Evolutionary conservation across 2,329 filamentous ascomycete species (phyloP).

Genomic region (Byssoonygena ceratinophila): DNA sequence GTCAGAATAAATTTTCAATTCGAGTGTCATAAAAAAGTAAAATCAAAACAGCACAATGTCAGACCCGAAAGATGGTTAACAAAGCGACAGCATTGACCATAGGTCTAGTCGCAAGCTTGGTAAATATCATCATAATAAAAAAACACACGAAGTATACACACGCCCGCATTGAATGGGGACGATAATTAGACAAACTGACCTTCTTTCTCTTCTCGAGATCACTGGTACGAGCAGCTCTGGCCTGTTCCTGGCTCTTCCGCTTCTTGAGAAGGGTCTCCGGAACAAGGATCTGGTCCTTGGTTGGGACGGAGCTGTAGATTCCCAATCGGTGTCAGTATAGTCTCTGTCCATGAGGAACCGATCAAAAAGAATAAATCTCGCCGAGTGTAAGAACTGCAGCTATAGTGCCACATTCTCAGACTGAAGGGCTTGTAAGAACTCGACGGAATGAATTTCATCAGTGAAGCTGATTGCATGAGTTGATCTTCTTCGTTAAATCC

Average conservation of each 20-base stretch:
- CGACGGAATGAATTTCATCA: constrained; percentile 69
- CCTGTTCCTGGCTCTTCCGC: constrained; percentile 99
- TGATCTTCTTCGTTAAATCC: background rate
- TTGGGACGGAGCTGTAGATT: constrained; percentile 67
- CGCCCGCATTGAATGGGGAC: background rate
- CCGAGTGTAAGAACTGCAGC: constrained; percentile 87
- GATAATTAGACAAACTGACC: constrained; percentile 50
- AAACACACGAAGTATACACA: constrained; percentile 25
- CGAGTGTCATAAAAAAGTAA: background rate
- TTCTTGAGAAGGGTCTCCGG: constrained; percentile 99
- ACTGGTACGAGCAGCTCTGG: constrained; percentile 74
- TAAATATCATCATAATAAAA: constrained; percentile 78
- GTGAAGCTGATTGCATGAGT: constrained; percentile 43
- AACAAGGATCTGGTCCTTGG: constrained; percentile 89
- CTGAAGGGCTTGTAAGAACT: constrained; percentile 59
- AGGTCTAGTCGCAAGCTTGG: constrained; percentile 83
- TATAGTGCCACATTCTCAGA: constrained; percentile 79
- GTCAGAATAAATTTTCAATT: constrained; percentile 25
- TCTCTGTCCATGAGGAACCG: constrained; percentile 59
- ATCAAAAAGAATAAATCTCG: constrained; percentile 56
- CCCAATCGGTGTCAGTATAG: constrained; percentile 55
- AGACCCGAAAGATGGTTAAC: constrained; percentile 58
- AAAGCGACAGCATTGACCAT: constrained; percentile 82
- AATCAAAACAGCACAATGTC: constrained; percentile 39
- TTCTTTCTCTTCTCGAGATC: constrained; percentile 79